These are phyloP conservation scores for Xylariomycetidae sp. DNA, from an alignment of 2,329 filamentous ascomycete species.

Conservation along the genomic window DNA sequence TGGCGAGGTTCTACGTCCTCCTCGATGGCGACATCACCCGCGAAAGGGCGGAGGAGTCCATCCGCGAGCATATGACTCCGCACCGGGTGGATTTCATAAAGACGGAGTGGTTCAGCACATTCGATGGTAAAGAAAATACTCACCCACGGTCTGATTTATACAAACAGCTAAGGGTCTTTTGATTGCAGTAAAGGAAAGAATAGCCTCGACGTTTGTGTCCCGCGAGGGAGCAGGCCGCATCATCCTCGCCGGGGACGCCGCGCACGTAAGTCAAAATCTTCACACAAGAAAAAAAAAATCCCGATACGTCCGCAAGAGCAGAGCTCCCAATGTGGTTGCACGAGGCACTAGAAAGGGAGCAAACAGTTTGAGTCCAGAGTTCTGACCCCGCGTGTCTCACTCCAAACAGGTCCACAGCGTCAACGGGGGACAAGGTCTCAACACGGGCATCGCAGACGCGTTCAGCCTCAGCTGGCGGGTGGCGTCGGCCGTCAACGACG, in stretches of 20 bases:
- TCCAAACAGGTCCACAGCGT: conserved; percentile 30
- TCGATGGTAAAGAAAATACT: conserved; percentile 32
- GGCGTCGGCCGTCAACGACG: conserved; percentile 20
- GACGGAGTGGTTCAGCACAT: conserved; percentile 47
- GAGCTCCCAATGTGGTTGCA: too few species aligned
- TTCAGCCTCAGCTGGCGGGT: conserved; percentile 53
- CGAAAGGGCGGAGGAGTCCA: conserved; percentile 34
- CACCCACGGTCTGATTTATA: conserved; percentile 2
- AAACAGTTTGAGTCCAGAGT: too few species aligned
- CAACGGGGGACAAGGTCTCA: conserved; percentile 54
- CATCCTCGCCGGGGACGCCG: conserved; percentile 52
- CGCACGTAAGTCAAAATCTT: conserved; percentile 44
- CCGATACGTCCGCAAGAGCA: too few species aligned
- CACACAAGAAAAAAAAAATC: too few species aligned
- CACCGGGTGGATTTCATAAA: conserved; percentile 36
- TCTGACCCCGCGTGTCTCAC: conserved; percentile 25
- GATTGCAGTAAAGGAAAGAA: conserved; percentile 35
- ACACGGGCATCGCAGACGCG: conserved; percentile 53
- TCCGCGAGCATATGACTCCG: conserved; percentile 39
- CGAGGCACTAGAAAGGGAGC: too few species aligned
- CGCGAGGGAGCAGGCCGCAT: conserved; percentile 37
- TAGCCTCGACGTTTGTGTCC: conserved; percentile 35
- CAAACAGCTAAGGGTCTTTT: background rate
- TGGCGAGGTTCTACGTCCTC: conserved; percentile 43
- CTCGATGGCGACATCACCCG: conserved; percentile 41